phyloP scores from a whole-genome alignment of 2,329 filamentous ascomycete species.

The Triangularia verruculosa region DNA sequence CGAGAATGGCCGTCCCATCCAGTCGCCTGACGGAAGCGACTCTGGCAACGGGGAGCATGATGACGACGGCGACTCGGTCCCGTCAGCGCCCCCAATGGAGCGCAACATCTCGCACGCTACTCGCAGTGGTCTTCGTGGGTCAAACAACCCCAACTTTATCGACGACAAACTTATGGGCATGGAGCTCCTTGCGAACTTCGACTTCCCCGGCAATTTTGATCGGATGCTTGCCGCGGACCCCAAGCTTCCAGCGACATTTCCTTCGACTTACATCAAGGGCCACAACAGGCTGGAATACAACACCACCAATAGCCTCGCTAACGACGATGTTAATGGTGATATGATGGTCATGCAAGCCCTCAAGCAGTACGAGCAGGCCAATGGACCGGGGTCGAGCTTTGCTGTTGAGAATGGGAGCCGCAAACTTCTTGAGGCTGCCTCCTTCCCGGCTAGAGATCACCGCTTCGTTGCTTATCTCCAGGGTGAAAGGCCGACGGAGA shows the following conservation, averaged over 20 bases:
- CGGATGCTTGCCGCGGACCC: constrained; percentile 54
- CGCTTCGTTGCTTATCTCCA: constrained; percentile 49
- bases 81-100: constrained; percentile 58
- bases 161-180: constrained; percentile 59
- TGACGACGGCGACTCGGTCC: constrained; percentile 45
- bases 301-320: constrained; percentile 49
- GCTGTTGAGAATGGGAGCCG: constrained; percentile 52
- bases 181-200: constrained; percentile 58
- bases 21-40: constrained; percentile 53
- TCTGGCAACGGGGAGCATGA: constrained; percentile 51
- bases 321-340: constrained; percentile 54
- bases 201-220: constrained; percentile 57
- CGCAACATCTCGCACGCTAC: constrained; percentile 63
- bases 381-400: constrained; percentile 56
- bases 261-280: constrained; percentile 58
- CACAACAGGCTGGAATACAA: constrained; percentile 56
- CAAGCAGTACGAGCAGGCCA: constrained; percentile 52
- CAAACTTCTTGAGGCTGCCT: constrained; percentile 54
- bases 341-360: constrained; percentile 57
- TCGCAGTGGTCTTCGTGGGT: constrained; percentile 57
- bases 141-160: constrained; percentile 51
- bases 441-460: constrained; percentile 45
- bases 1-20: constrained; percentile 47
- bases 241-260: constrained; percentile 56
- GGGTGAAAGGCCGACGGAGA: constrained; percentile 45